phyloP scores from a whole-genome alignment of 306 rosid species.

The Citrullus amarus region DNA sequence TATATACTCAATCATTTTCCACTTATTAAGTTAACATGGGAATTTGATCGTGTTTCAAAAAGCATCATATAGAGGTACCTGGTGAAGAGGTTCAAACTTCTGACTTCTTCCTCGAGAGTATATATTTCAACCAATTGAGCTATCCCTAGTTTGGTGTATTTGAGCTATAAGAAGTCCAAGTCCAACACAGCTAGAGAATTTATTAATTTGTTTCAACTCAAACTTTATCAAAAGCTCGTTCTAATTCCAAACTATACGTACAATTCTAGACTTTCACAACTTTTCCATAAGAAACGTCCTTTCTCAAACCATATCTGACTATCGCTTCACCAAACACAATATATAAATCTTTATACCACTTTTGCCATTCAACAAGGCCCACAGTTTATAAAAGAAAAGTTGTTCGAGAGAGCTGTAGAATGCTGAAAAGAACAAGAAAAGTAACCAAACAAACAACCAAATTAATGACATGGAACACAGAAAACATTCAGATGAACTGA shows the following conservation, averaged over 20 bases:
- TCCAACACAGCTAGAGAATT: neutral
- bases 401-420: neutral
- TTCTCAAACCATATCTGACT: neutral
- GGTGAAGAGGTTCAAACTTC: too few species aligned
- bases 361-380: neutral
- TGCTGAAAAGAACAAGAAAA: neutral
- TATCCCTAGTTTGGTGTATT: neutral
- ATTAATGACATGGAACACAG: neutral
- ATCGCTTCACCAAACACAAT: neutral
- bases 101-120: too few species aligned
- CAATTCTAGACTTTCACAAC: neutral
- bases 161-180: neutral
- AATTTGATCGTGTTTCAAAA: too few species aligned
- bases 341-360: neutral
- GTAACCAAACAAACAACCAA: neutral
- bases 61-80: too few species aligned
- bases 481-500: neutral
- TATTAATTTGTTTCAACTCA: neutral
- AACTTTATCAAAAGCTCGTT: neutral
- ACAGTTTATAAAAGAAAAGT: neutral
- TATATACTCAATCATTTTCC: too few species aligned
- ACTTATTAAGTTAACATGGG: too few species aligned
- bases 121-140: neutral
- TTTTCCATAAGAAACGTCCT: neutral
- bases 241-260: neutral